Base-by-base conservation (phyloP, 768 basidiomycete genomes). In the Atractiella rhizophila region DNA sequence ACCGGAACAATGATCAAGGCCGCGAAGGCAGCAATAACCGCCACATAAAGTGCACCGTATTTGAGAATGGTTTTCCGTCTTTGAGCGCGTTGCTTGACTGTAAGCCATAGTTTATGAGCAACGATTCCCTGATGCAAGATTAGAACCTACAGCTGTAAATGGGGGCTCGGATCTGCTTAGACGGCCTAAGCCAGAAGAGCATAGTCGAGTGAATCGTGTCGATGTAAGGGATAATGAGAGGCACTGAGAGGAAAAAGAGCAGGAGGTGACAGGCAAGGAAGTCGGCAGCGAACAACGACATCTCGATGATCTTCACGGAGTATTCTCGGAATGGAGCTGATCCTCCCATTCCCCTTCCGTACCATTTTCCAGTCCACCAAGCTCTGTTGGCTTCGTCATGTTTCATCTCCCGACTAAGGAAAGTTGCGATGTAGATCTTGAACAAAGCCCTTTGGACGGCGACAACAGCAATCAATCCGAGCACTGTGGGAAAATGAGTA, bases 331-430 rank as follows among this genome's bases (percentile, higher is more conserved):
- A 82, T 38, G 88, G 88, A 31, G 76, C 83, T 57, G 82, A 75
- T 4, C 70, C 54, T 31, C 88, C 86, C 20, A 98, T 68, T 4
- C 83, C 83, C 37, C 85, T 74, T 31, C 86, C 86, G 58, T 85
- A 88, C 91, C 91, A 94, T n/a, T 74, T 67, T 35, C 85, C 86
- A 25, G 86, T 88, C 91, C 91, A 98, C 88, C 88, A 98, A 6
- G 86, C 86, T 21, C 82, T 68, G 62, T 96, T 96, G 27, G 82
- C 86, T 61, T 96, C 86, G 57, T 98, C 91, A 57, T 96, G 85
- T 64, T 98, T 98, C 69, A 91, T 91, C 60, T 98, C 91, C 48
- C 91, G 76, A 29, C 85, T 77, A 28, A 96, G 64, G 70, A 86
- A 83, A 46, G 88, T 76, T 0, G 86, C 66, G 54, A 98, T 96